These are phyloP conservation scores for Aechmea fasciata DNA, from an alignment of 176 grass and related monocot genomes.

Conservation along the genomic window DNA sequence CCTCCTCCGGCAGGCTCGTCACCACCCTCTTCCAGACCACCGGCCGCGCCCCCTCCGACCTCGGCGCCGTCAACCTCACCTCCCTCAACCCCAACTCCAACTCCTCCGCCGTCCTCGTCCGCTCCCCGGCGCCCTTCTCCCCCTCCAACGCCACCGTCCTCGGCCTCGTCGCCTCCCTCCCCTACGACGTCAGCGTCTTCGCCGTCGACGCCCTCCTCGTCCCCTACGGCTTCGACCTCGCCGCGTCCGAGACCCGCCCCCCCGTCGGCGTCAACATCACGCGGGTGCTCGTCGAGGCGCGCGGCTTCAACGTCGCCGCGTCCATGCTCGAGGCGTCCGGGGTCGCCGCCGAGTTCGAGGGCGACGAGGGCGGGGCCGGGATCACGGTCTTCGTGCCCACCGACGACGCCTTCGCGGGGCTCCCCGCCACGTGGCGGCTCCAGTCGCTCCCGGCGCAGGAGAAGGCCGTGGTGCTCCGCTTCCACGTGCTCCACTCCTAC, in stretches of 20 bases:
- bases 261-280: conserved; percentile 65
- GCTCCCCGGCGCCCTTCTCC: conserved; percentile 47
- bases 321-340: conserved; percentile 94
- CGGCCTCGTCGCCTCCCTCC: conserved; percentile 43
- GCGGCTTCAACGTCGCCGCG: conserved; percentile 74
- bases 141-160: conserved; percentile 63
- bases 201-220: conserved; percentile 60
- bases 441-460: conserved; percentile 79
- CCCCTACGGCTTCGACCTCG: conserved; percentile 67
- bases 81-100: conserved; percentile 4
- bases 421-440: conserved; percentile 59
- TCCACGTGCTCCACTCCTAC: conserved; percentile 96
- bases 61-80: conserved; percentile 85
- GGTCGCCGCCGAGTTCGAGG: conserved; percentile 59
- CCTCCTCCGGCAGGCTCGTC: conserved; percentile 61
- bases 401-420: conserved; percentile 78
- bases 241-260: conserved; percentile 55
- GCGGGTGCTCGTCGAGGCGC: conserved; percentile 57
- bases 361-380: conserved; percentile 72
- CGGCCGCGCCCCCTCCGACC: conserved; percentile 64
- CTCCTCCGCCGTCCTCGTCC: conserved; percentile 34
- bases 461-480: conserved; percentile 84
- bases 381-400: conserved; percentile 94
- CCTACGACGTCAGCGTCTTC: conserved; percentile 84
- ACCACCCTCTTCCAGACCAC: conserved; percentile 96